Evolutionary conservation across 2,329 filamentous ascomycete genomes (phyloP).

Genomic region (Drechslerella coelobrocha): DNA sequence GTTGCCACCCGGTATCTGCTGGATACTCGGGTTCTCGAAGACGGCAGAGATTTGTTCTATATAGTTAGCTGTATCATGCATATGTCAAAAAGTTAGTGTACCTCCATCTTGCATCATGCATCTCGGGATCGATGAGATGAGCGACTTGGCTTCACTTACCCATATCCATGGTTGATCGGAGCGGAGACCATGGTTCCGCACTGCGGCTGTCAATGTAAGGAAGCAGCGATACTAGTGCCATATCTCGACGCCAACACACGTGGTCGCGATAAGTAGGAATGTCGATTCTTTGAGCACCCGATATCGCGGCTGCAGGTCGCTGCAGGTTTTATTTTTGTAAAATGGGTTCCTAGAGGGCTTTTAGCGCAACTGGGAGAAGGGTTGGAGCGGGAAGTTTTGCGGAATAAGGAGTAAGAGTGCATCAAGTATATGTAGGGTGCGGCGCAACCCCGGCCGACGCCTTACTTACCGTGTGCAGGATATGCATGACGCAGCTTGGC

Average conservation of each 20-base stretch:
- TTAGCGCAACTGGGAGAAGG: too few species aligned
- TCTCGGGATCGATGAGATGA: background rate
- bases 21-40: slow-evolving; percentile 45
- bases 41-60: slow-evolving; percentile 47
- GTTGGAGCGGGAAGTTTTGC: too few species aligned
- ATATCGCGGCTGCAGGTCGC: slow-evolving; percentile 24
- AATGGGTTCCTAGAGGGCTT: too few species aligned
- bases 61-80: slow-evolving; percentile 27
- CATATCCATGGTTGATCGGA: slow-evolving; percentile 33
- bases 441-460: slow-evolving; percentile 17
- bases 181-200: slow-evolving; percentile 34
- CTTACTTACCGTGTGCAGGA: too few species aligned
- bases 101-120: background rate
- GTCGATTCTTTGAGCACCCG: background rate
- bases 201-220: slow-evolving; percentile 42
- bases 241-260: background rate
- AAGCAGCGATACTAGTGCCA: slow-evolving; percentile 44
- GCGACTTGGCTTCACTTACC: slow-evolving; percentile 14
- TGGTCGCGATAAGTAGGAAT: background rate
- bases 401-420: too few species aligned
- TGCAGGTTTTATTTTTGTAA: slow-evolving; percentile 7
- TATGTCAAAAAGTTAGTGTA: too few species aligned
- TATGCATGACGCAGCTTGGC: slow-evolving; percentile 5
- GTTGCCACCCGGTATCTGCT: slow-evolving; percentile 40
- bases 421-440: slow-evolving; percentile 23